Percentiles rank a stretch among this genome's conserved stretches.
phyloP scores from a whole-genome alignment of 345 rosid species.

The Pseudoturritis turrita region DNA sequence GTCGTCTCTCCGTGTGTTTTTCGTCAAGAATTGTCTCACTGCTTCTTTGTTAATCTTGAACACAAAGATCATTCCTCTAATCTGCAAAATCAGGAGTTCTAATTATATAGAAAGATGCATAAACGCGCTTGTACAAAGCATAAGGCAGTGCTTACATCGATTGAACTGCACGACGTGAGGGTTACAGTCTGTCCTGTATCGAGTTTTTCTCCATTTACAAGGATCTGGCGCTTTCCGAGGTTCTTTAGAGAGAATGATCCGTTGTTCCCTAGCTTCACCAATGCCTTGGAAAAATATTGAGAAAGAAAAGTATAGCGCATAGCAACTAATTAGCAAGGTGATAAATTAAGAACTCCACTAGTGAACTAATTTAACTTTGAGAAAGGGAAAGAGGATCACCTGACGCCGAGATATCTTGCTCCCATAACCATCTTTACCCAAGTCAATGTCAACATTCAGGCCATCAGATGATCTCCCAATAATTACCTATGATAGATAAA shows the following conservation, averaged over 20 bases:
- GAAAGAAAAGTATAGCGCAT: neutral
- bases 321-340: neutral
- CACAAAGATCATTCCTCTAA: constrained; percentile 49
- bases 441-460: constrained; percentile 69
- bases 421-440: constrained; percentile 58
- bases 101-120: neutral
- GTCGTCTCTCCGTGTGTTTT: constrained; percentile 19
- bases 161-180: constrained; percentile 50
- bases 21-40: constrained; percentile 40
- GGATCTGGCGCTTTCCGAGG: constrained; percentile 54
- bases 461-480: constrained; percentile 82
- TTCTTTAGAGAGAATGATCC: constrained; percentile 64
- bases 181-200: constrained; percentile 30
- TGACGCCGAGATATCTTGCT: constrained; percentile 76
- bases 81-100: constrained; percentile 40
- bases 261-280: constrained; percentile 55
- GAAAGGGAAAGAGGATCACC: constrained; percentile 39
- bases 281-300: constrained; percentile 42
- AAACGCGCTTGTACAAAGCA: neutral
- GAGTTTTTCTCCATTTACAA: constrained; percentile 56
- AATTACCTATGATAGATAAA: constrained; percentile 48
- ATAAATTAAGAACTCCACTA: neutral
- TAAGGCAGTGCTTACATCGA: constrained; percentile 41
- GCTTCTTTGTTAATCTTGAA: constrained; percentile 54
- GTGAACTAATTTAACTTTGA: neutral